phyloP scores from a whole-genome alignment of 2,329 filamentous ascomycete genomes.

The Elsinoe perseae region DNA sequence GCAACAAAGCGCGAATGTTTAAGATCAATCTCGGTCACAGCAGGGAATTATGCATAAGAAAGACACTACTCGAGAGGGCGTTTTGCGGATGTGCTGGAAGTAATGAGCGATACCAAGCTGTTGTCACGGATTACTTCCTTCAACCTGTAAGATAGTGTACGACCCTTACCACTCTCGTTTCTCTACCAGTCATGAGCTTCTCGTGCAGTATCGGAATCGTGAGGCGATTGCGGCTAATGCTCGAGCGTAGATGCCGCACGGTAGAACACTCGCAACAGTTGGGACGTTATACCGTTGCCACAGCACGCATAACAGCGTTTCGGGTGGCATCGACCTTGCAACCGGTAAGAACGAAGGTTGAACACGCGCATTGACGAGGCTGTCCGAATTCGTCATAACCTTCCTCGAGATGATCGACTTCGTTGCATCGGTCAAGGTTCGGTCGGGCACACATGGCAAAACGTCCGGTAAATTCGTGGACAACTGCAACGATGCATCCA shows the following conservation, averaged over 20 bases:
- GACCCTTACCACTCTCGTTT: too few species aligned
- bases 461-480: not conserved
- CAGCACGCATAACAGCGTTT: not conserved
- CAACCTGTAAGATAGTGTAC: too few species aligned
- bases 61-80: too few species aligned
- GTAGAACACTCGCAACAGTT: not conserved
- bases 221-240: too few species aligned
- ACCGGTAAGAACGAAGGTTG: not conserved
- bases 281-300: not conserved
- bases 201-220: too few species aligned
- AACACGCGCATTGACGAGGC: not conserved
- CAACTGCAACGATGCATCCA: not conserved
- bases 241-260: not conserved
- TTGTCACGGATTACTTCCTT: too few species aligned
- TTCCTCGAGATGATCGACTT: not conserved
- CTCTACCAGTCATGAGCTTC: too few species aligned
- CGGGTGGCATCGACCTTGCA: not conserved
- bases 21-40: too few species aligned
- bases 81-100: too few species aligned
- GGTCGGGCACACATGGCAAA: not conserved
- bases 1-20: too few species aligned
- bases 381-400: not conserved
- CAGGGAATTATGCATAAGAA: too few species aligned
- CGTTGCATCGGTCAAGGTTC: not conserved
- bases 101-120: too few species aligned